Evolutionary conservation across 441 rosid species (phyloP), one percentile per base, ranked within the genome.

Genomic region (Aquilaria agallochum): DNA sequence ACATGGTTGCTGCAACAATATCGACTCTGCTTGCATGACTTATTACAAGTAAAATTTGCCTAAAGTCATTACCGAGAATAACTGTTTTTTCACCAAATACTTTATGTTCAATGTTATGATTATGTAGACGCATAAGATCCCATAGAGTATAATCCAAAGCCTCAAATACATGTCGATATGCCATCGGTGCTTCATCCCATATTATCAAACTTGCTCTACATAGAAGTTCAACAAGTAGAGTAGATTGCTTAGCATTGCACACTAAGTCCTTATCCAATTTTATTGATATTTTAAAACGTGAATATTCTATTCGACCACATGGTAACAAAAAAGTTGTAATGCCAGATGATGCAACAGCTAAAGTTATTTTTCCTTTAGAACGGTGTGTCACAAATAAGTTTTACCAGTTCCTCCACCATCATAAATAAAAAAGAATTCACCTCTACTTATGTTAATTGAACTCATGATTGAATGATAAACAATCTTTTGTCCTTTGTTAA

Each of bases 11-110:
- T 0, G 2, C 0, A 4, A 56, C 11, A n/a, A 5, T 56, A n/a
- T 64, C 62, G 11, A 31, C 47, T 7, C 60, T 56, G 2, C 15
- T 64, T 12, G 60, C 68, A 5, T 32, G 27, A 33, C 1, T 2
- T 8, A 33, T 49, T 4, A 56, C 13, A 3, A 32, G 55, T 15
- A 64, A 15, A 9, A 30, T 49, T 45, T 64, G 61, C 0, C 68
- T 5, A 46, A 64, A 55, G 14, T 55, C 60, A 3, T 46, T 60
- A 0, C 68, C 51, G 12, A 54, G 46, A 27, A 64, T 3, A 31
- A 64, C 11, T 1, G 55, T 64, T 33, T 64, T 64, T 0, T 54
- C 68, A 2, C 61, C 55, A 56, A 56, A 64, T 3, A 46, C 32
- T 15, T 46, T 59, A 7, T 6, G 2, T 15, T 3, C 3, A 2